These are phyloP conservation scores for Alternaria sp. DNA, from an alignment of 2,329 filamentous ascomycete species.

Conservation along the genomic window DNA sequence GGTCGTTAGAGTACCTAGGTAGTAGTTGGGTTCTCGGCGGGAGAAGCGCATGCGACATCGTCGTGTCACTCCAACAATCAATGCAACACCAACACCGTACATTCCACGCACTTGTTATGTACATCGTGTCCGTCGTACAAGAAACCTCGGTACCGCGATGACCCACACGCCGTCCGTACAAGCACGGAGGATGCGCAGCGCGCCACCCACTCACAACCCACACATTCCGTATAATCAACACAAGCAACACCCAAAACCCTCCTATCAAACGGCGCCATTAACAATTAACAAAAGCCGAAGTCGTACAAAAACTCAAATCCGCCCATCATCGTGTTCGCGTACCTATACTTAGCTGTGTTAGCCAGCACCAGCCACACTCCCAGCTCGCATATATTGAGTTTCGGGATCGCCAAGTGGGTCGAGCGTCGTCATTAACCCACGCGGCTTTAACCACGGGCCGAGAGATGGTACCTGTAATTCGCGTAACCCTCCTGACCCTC, in stretches of 20 bases:
- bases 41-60: neutral
- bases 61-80: neutral
- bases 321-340: neutral
- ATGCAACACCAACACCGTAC: neutral
- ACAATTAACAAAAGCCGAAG: too few species aligned
- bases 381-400: neutral
- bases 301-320: neutral
- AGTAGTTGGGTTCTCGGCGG: neutral
- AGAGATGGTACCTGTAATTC: neutral
- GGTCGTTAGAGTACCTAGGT: too few species aligned
- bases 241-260: too few species aligned
- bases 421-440: constrained; percentile 6
- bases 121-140: neutral
- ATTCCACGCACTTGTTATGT: neutral
- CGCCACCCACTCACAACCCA: neutral
- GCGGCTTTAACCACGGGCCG: constrained; percentile 6
- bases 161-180: too few species aligned
- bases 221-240: neutral
- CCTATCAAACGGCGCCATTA: too few species aligned
- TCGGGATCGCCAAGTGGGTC: neutral
- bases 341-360: neutral
- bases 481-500: neutral
- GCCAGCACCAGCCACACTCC: neutral
- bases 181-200: neutral
- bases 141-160: too few species aligned